Evolutionary conservation across 441 rosid species (phyloP), one percentile per base, ranked within the genome.

Genomic region (Iberis amara): DNA sequence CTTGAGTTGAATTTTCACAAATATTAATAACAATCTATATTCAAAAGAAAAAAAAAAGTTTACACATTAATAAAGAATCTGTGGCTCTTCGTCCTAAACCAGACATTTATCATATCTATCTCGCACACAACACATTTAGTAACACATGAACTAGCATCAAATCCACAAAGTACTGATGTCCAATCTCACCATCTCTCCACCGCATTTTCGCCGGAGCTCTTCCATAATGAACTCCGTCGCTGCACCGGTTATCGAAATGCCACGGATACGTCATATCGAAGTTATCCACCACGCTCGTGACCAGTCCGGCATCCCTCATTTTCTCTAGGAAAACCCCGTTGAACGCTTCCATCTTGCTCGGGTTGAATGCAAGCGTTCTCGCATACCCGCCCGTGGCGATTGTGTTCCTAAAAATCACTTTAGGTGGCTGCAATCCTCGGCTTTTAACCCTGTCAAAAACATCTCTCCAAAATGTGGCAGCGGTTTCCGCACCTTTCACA

Each of bases 91-190:
- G 15, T 40, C 57, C 58, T 55, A 55, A 60, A 54, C 43, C 55
- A 41, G 53, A 15, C 8, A 9, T 46, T 7, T 0, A 40, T 47
- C 36, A 51, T 46, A 18, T 26, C 65, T 67, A 81, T 39, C 68
- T 66, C 13, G 61, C 66, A 64, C 99, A 92, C 32, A 89, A 13
- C 24, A 65, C 85, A 47, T 89, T 89, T 42, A 92, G 80, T 68
- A 88, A 68, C 10, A 92, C 85, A 54, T 92, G 96, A 49, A 72
- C 80, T 45, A 92, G 72, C 99, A 92, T 86, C 47, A 92, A 71
- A 70, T 92, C 99, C 6, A 89, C 99, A 37, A 89, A 92, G 59
- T 92, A 92, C 67, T 92, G 96, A 74, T 92, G 99, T 37, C 99
- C 99, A 0, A 89, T 84, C 68, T 77, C 76, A 14, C 99, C 99